These are phyloP conservation scores for Neonectria neomacrospora DNA, from an alignment of 2,329 filamentous ascomycete species.

Conservation along the genomic window DNA sequence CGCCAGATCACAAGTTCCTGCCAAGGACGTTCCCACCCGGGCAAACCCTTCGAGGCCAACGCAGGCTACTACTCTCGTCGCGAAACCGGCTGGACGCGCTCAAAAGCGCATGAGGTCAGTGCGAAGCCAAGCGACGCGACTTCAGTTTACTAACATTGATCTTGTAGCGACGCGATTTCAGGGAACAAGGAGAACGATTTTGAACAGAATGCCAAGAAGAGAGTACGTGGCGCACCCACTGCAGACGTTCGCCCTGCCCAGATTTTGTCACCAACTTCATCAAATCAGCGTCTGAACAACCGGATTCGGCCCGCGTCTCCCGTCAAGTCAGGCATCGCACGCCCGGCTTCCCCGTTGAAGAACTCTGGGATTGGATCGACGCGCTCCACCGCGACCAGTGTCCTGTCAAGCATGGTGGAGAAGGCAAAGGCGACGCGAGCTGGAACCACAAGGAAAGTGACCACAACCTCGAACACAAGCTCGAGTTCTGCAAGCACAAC, in stretches of 20 bases:
- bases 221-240: slow-evolving; percentile 58
- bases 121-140: slow-evolving; percentile 2
- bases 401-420: slow-evolving; percentile 68
- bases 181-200: slow-evolving; percentile 83
- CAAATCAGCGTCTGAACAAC: slow-evolving; percentile 75
- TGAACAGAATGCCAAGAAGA: slow-evolving; percentile 78
- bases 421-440: slow-evolving; percentile 67
- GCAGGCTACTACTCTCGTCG: slow-evolving; percentile 36
- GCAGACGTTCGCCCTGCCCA: slow-evolving; percentile 61
- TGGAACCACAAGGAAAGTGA: slow-evolving; percentile 58
- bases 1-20: slow-evolving; percentile 59
- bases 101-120: slow-evolving; percentile 65
- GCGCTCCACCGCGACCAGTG: slow-evolving; percentile 56
- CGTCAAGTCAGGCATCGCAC: slow-evolving; percentile 66
- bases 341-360: slow-evolving; percentile 73
- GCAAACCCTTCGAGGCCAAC: slow-evolving; percentile 51
- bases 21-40: slow-evolving; percentile 58
- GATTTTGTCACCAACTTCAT: slow-evolving; percentile 84
- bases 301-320: slow-evolving; percentile 63
- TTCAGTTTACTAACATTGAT: slow-evolving; percentile 38
- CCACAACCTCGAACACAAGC: slow-evolving; percentile 57
- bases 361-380: slow-evolving; percentile 52
- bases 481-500: slow-evolving; percentile 53
- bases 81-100: slow-evolving; percentile 43
- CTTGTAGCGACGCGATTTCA: slow-evolving; percentile 69